These are phyloP conservation scores for Neurospora sublineolata DNA, from an alignment of 495 filamentous ascomycete species.

Conservation along the genomic window DNA sequence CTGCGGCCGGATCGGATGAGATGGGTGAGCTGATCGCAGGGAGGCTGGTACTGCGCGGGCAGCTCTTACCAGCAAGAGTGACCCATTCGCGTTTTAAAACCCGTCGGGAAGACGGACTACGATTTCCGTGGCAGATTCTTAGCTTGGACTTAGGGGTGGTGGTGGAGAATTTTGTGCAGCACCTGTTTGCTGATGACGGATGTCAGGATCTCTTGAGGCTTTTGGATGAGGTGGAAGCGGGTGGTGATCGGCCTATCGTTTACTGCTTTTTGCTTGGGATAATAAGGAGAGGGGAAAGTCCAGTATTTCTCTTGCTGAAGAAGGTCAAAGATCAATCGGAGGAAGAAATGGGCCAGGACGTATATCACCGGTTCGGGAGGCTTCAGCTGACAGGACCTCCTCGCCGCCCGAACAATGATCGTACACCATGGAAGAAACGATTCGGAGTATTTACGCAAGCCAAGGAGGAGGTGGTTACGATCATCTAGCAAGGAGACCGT, in stretches of 20 bases:
- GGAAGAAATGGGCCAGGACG: neutral
- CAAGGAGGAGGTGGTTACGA: neutral
- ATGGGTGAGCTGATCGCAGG: constrained; percentile 6
- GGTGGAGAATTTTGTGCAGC: neutral
- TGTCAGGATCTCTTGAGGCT: neutral
- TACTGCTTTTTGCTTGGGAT: neutral
- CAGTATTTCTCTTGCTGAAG: neutral
- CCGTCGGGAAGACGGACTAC: neutral
- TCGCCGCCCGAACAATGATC: neutral
- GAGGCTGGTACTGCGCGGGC: neutral
- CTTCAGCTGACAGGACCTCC: neutral
- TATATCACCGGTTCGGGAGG: neutral
- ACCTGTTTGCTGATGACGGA: neutral
- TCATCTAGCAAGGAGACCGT: neutral
- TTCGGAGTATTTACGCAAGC: neutral
- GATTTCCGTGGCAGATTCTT: neutral
- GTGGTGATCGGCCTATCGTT: neutral
- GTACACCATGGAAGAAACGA: neutral
- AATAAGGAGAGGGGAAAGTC: neutral
- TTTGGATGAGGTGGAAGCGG: neutral
- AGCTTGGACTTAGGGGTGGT: neutral
- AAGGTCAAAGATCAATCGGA: neutral
- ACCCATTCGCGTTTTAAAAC: neutral
- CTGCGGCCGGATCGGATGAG: constrained; percentile 1
- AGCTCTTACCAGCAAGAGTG: neutral